Percentiles rank a stretch among this genome's conserved stretches.
Evolutionary conservation across 1,139 yeast genomes (phyloP).

Genomic region (Candida tunisiensis): DNA sequence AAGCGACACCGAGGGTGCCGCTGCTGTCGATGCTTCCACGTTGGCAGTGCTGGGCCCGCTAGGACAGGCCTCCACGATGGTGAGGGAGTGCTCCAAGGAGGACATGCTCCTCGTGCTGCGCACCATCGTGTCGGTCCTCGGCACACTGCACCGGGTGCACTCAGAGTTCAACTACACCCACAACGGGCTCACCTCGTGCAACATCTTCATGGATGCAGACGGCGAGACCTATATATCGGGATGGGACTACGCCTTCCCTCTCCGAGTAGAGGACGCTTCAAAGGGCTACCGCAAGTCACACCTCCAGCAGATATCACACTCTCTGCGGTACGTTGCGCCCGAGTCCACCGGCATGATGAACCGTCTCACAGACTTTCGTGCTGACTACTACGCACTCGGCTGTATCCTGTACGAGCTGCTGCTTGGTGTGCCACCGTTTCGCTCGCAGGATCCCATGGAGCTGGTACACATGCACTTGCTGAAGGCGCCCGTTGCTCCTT

Average conservation of each 20-base stretch:
- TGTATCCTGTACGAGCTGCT: constrained; percentile 32
- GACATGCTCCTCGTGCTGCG: constrained; percentile 21
- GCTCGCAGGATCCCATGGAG: constrained; percentile 25
- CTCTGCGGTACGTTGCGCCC: constrained; percentile 35
- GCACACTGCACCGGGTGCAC: constrained; percentile 26
- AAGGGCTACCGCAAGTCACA: constrained; percentile 15
- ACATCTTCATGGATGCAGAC: constrained; percentile 20
- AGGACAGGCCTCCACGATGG: neutral
- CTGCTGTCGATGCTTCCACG: neutral
- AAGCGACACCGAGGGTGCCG: neutral
- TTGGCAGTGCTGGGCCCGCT: neutral
- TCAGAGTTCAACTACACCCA: constrained; percentile 31
- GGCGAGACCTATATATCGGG: constrained; percentile 26
- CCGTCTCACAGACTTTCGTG: constrained; percentile 28
- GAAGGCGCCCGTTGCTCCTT: constrained; percentile 28
- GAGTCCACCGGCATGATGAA: constrained; percentile 30
- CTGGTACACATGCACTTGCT: constrained; percentile 27
- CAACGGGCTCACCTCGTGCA: constrained; percentile 29
- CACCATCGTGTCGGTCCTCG: constrained; percentile 21
- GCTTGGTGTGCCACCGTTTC: constrained; percentile 31
- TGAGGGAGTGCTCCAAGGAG: constrained; percentile 1
- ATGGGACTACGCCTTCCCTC: constrained; percentile 34
- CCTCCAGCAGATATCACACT: constrained; percentile 19
- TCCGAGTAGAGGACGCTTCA: constrained; percentile 28
- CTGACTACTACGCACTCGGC: constrained; percentile 37